Base-by-base conservation (phyloP, 2,329 filamentous ascomycete genomes). In the Hypoxylon sp. region DNA sequence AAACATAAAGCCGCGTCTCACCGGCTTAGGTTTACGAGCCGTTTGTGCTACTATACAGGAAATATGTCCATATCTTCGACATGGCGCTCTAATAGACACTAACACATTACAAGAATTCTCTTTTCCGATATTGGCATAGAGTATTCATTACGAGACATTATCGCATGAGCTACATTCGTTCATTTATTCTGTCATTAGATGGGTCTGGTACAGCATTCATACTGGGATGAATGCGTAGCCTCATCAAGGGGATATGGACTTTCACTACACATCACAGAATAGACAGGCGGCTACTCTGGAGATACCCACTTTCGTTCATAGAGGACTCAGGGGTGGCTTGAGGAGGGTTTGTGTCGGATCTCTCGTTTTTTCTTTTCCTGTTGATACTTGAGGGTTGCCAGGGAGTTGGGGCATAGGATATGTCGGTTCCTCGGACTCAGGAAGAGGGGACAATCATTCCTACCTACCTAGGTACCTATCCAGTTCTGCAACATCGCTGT, bases 241-340 rank as follows among this genome's bases (percentile, higher is more conserved):
- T 54, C 28, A 54, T 51, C 43, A 41, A 13, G 24, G 17, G 50
- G 19, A 63, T 55, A 49, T 13, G 32, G 43, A 30, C 37, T 32
- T 50, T n/a, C 7, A 6, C 28, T 55, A 37, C 30, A 48, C 41
- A 32, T n/a, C n/a, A 41, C 28, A 32, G 28, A n/a, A 49, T 56
- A 56, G 51, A 50, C 32, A 43, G 55, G 32, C 44, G 43, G 37
- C 20, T 50, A 49, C 22, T 54, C 41, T 32, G 48, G n/a, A 54
- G 52, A 60, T 62, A 60, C 59, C 59, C 56, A 56, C 53, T 55
- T 59, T 62, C 56, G 15, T 57, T 67, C 15, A 43, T 41, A 8
- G 52, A 48, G 28, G 6, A 26, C 19, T 34, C 24, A 37, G n/a
- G 41, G 13, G 30, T 20, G 39, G 54, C 20, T 28, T 30, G 19